Evolutionary conservation across 139 green algal genomes (phyloP), one percentile per base, ranked within the genome.

Genomic region (Volvox africanus): DNA sequence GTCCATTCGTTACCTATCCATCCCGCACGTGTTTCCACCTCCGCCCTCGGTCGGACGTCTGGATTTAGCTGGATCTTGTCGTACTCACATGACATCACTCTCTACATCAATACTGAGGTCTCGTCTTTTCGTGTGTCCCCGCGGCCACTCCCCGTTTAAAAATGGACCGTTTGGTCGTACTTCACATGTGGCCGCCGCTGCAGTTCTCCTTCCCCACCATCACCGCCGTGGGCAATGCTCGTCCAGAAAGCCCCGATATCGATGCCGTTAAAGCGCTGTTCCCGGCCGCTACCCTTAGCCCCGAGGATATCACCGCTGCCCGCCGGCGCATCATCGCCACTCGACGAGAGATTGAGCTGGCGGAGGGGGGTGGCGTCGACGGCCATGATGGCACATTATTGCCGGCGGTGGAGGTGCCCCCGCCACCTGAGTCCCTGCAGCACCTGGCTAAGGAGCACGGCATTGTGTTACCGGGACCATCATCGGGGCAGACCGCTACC

Each of bases 401-500:
- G n/a, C 32, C 28, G 0, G 17, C 68, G 16, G 86, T 89, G 65
- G 33, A 24, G 62, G 62, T 89, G 73, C 86, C 86, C 69, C 21
- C 50, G 86, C 86, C 86, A 44, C 86, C 86, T 22, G 26, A 62
- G 50, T 17, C 86, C 1, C 55, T 90, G 50, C 50, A 76, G 73
- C 86, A 90, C 21, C n/a, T 90, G 71, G 86, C 86, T 18, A 32
- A 61, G 1, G 73, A 83, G 71, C 73, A 84, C n/a, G 86, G 86
- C 30, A 35, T 90, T 12, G 73, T 90, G 1, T 44, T 90, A n/a
- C 86, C 86, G 5, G 86, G 85, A 28, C 71, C 85, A 24, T 19
- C 28, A 37, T 2, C 68, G 35, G 22, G 21, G 2, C 26, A 26
- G 36, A 65, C 14, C 26, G 67, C n/a, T 33, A 28, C 20, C 61